A percentile compares a stretch with the other conserved stretches of the same genome.
phyloP scores from a whole-genome alignment of 169 alveolate species.

The Plasmodium relictum region DNA sequence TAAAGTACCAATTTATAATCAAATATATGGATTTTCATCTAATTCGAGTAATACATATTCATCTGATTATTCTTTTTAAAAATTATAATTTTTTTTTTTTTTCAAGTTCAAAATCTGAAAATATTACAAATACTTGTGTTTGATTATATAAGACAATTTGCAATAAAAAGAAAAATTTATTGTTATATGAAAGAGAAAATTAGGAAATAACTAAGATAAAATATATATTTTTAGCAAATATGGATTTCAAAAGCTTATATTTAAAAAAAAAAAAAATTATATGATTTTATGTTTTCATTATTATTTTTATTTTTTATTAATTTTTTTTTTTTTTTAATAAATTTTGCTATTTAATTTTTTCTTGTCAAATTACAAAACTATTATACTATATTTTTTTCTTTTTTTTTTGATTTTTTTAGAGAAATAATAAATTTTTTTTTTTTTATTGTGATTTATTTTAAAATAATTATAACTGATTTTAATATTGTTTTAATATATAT shows the following conservation, averaged over 20 bases:
- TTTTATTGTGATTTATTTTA: conserved; percentile 1
- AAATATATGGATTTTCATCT: conserved; percentile 64
- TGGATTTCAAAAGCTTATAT: too few relatives aligned
- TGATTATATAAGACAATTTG: background rate
- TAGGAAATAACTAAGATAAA: too few relatives aligned
- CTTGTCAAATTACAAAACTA: conserved; percentile 18
- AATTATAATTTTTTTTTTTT: conserved; percentile 8
- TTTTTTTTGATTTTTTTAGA: background rate
- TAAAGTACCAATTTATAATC: conserved; percentile 46
- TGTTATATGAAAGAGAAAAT: too few relatives aligned
- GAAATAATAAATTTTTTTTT: background rate
- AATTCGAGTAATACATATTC: conserved; percentile 28
- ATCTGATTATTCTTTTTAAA: conserved; percentile 16
- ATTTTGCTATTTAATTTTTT: conserved; percentile 12
- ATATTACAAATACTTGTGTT: background rate
- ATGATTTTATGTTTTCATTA: background rate
- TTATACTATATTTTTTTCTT: background rate
- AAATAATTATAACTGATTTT: background rate
- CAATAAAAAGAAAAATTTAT: background rate
- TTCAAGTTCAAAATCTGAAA: background rate
- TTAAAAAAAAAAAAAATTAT: too few relatives aligned
- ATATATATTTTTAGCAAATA: too few relatives aligned
- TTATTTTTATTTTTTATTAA: background rate
- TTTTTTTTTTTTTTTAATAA: conserved; percentile 7
- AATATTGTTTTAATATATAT: background rate